Base-by-base conservation (phyloP, 2,329 filamentous ascomycete species). In the Dactylonectria estremocensis region DNA sequence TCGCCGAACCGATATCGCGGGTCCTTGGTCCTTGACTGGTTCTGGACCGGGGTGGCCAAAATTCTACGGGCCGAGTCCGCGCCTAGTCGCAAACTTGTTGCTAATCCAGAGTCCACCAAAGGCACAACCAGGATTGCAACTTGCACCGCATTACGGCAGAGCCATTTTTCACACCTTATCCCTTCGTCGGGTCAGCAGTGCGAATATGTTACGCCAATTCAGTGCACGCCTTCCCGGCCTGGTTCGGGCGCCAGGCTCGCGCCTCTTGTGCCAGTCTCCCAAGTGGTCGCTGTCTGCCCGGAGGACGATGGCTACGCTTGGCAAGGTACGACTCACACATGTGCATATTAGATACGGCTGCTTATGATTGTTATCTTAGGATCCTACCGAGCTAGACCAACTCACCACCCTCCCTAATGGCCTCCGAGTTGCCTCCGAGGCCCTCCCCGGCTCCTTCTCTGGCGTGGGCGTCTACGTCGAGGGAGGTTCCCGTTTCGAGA, bases 381-480 rank as follows among this genome's bases (percentile, higher is more conserved):
- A 98, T 78, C 94, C 94, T 14, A 91, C 91, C 55, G 94, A 97
- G 71, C 89, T 97, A 75, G 94, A 98, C 80, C 87, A 92, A 72
- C 92, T 98, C 76, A 97, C 95, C 8, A 95, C 92, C 1, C 89
- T 99, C 16, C 86, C 94, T 56, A 99, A 99, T 87, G 96, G 96
- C 78, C 85, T 99, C 72, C 93, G 95, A 65, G 94, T 99, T 66
- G 96, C 96, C 24, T 97, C 95, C 50, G 96, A 99, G 80, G 95
- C 95, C 64, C 88, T 98, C 11, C 95, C 95, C 1, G 96, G 96
- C 48, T 95, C 95, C 74, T 99, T 99, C 81, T 93, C 95, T 4
- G 96, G 95, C 57, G 93, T 99, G 16, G 96, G 96, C 50, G 94
- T 98, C 69, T 99, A 98, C 83, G 90, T 99, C 78, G 95, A 98